Evolutionary conservation across 805 yeast genomes (phyloP), one percentile per base, ranked within the genome.

Genomic region (Scheffersomyces lignosus): DNA sequence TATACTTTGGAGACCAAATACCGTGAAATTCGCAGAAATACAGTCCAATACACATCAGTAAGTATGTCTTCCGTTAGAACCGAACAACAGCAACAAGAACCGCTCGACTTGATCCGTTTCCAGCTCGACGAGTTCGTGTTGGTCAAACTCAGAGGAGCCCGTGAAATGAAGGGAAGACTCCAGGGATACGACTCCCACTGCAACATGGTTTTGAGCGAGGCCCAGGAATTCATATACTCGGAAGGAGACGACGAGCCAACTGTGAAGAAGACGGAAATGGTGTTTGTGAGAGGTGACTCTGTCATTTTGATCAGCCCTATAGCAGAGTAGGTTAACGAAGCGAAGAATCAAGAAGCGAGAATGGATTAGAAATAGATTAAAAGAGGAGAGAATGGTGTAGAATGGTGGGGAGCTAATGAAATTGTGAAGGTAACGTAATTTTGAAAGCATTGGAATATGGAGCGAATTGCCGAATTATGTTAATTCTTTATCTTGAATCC

Each of bases 161-260:
- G 99, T 52, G 96, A 91, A 58, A 77, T 93, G 65, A 78, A 79
- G 18, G 99, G 99, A 3, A 81, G 78, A 44, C 71, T 93, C 37
- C 98, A 90, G 60, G 95, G 96, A 1, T 91, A 87, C 64, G 99
- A 91, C 64, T 85, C 95, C 32, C 99, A 91, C 64, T 93, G 98
- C 65, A 93, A 95, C 60, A 79, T 93, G 73, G 96, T 93, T 26
- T 75, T 93, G 45, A 88, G 97, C 49, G 95, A 93, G 52, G 96
- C 96, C 5, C 77, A 75, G 37, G 99, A 93, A 57, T 86, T 85
- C 1, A 80, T 90, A 26, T 87, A 77, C 58, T 70, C 71, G 26
- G 77, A 71, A 3, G 50, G 43, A n/a, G 76, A 65, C 3, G 56
- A 60, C 20, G 73, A 71, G 31, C 65, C 67, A 2, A 51, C 45